Evolutionary conservation across 129 eudicot species (phyloP), one percentile per base, ranked within the genome.

Genomic region (Tanacetum coccineum): DNA sequence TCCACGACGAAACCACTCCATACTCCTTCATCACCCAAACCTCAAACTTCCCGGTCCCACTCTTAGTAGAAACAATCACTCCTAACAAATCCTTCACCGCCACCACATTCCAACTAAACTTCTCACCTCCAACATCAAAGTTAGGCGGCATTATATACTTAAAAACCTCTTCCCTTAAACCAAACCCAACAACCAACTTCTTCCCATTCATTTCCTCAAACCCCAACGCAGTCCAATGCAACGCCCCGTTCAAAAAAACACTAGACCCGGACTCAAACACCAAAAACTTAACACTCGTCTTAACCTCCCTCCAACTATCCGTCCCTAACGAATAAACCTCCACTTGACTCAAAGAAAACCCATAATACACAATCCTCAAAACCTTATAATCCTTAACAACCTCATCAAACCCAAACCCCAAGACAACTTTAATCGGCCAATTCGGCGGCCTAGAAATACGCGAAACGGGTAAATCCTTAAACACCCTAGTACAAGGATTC

Each of bases 401-500:
- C n/a, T 61, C 62, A 39, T 71, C 76, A 50, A 32, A 71, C 7
- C 69, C 76, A 36, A 61, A 71, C 50, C 76, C 76, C 40, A 71
- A 60, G 1, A 71, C 76, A 7, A 71, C 76, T 53, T 71, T 71
- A 36, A 71, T 62, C 7, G 76, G 76, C 4, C 69, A 68, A 32
- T 68, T 48, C 19, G 14, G 32, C 13, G 76, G 76, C 21, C 76
- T 59, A 50, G 36, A 30, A 36, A 71, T 71, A 1, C 26, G 39
- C 4, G 76, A 62, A 1, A 62, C 50, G 39, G 69, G 69, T 2
- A 71, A 46, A 25, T 71, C 76, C 15, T 61, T 71, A 5, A 71
- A 71, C 51, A 61, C 76, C 69, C 76, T 71, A 50, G 76, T 71
- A 49, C 62, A 68, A 71, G 76, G 76, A 50, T 71, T 71, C 76